Percentiles rank a stretch among this genome's conserved stretches.
Conservation (phyloP, 176 grass and related monocot species). For the Cenchrus fungigraminus region DNA sequence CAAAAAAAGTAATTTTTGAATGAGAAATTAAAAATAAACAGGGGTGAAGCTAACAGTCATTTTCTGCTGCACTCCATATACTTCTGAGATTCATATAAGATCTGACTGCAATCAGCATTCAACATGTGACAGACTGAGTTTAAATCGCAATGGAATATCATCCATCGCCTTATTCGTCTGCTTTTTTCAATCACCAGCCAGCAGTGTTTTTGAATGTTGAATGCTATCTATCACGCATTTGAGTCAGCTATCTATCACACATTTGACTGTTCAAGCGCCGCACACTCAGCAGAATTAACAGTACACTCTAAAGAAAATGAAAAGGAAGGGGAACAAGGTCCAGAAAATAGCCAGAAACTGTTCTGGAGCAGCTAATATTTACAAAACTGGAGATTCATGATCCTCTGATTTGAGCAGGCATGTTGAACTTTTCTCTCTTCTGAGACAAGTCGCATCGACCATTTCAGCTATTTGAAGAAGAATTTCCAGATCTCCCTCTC, state of each 20-base stretch:
- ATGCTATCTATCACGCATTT: too few relatives aligned
- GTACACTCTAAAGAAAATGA: background rate
- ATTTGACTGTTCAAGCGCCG: background rate
- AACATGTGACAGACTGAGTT: background rate
- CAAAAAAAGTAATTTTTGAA: background rate
- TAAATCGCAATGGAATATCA: background rate
- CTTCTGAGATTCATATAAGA: background rate
- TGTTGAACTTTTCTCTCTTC: background rate
- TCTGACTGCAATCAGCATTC: background rate
- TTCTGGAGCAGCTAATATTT: background rate
- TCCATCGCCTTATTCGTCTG: background rate
- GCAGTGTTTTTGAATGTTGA: too few relatives aligned
- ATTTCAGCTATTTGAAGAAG: conserved; percentile 67
- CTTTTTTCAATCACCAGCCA: too few relatives aligned
- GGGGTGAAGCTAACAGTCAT: background rate
- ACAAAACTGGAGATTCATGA: conserved; percentile 10
- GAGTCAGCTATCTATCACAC: background rate
- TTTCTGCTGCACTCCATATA: background rate
- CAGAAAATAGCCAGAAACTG: background rate
- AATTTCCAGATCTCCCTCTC: conserved; percentile 87
- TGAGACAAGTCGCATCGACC: background rate
- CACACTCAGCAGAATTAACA: background rate
- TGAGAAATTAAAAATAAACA: background rate
- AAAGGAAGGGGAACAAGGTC: background rate
- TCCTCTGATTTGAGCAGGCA: background rate